Evolutionary conservation across 2,329 filamentous ascomycete genomes (phyloP), one percentile per base, ranked within the genome.

Genomic region (Kalmusia sp.): DNA sequence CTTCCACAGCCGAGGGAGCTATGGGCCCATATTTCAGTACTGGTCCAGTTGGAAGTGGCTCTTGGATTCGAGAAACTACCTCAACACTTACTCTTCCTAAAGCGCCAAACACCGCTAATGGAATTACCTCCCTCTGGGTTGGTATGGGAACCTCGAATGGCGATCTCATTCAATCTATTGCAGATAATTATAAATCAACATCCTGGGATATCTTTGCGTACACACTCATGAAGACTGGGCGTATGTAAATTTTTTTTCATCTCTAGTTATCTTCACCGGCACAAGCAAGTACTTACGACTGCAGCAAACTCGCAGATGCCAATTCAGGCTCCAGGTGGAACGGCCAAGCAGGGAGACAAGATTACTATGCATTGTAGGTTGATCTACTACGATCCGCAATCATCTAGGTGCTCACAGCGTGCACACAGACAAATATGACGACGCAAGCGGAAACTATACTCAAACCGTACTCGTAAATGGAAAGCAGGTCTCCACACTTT

Each of bases 81-180:
- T 76, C 78, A 1, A 81, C 79, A 2, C 71, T 81, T 15, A 61
- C 78, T 14, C 64, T 81, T 2, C 79, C 79, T 3, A 67, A 72
- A 0, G 57, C 61, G 1, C 78, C 79, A 0, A 74, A 61, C 27
- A 65, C 67, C 45, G 67, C 59, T 33, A 58, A 61, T 6, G 75
- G 76, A 11, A 68, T 72, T 49, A 54, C 72, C 21, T 76, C 77
- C 6, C 68, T 81, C n/a, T 81, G 79, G 79, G 77, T 81, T 15
- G 79, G 79, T 14, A 80, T 81, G 78, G 78, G 79, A 2, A 81
- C 77, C 6, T 78, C 77, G 2, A 75, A 77, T n/a, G 79, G 78
- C 17, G 78, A 81, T 54, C 56, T 81, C 64, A 78, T 81, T 52
- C 79, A 81, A 68, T 79, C 78, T 1, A 80, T 81, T 24, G 62